Percentiles rank a stretch among this genome's conserved stretches.
Evolutionary conservation across 2,329 filamentous ascomycete species (phyloP).

Genomic region (Tolypocladium amazonense): DNA sequence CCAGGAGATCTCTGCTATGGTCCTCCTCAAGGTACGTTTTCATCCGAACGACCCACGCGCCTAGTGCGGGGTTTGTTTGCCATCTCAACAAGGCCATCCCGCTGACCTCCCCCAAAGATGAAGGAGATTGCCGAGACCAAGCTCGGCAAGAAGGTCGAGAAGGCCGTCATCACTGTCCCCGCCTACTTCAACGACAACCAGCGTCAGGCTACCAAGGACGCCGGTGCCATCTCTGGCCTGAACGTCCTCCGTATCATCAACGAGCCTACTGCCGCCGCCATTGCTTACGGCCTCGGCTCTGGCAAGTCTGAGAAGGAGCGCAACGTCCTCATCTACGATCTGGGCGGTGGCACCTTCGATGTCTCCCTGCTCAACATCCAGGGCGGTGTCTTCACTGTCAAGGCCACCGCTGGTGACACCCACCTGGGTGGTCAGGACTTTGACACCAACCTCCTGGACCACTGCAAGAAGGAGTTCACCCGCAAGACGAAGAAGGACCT

Average conservation of each 20-base stretch:
- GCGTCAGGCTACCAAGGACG: conserved; percentile 98
- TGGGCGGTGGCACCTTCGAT: conserved; percentile 99
- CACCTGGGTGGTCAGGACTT: conserved; percentile 95
- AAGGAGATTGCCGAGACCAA: conserved; percentile 98
- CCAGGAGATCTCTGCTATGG: conserved; percentile 99
- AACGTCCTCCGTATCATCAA: conserved; percentile 99
- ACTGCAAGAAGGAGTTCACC: conserved; percentile 94
- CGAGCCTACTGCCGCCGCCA: conserved; percentile 96
- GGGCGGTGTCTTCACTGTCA: conserved; percentile 98
- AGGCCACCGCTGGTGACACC: conserved; percentile 95
- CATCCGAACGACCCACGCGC: too few species aligned
- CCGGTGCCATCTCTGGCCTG: conserved; percentile 91
- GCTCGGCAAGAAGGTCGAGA: conserved; percentile 97
- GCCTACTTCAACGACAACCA: conserved; percentile 99
- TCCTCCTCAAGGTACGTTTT: conserved; percentile 84
- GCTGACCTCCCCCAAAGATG: conserved; percentile 52
- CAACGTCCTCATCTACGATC: conserved; percentile 98
- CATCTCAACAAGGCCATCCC: neutral
- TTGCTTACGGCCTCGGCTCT: conserved; percentile 92
- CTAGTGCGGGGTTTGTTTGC: too few species aligned
- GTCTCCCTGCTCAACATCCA: conserved; percentile 98
- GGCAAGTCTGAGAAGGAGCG: conserved; percentile 97
- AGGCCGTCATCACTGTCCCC: conserved; percentile 97
- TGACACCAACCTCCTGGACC: conserved; percentile 87
- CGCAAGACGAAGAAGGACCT: conserved; percentile 68